A percentile compares a stretch with the other conserved stretches of the same genome.
Evolutionary conservation across 768 basidiomycete species (phyloP).

Genomic region (Rhodotorula diobovata): DNA sequence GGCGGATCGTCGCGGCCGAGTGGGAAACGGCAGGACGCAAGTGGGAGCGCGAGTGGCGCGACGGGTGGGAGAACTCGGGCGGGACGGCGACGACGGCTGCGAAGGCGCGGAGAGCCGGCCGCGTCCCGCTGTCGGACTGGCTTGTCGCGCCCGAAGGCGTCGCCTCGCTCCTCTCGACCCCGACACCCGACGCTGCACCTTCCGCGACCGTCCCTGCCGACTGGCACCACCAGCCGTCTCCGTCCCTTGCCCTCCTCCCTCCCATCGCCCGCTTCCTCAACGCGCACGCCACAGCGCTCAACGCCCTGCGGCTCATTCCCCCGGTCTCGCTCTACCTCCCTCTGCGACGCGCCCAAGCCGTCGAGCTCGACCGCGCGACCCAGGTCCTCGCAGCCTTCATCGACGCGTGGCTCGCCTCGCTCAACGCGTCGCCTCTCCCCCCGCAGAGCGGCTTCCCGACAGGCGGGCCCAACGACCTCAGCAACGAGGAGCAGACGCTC

Average conservation of each 20-base stretch:
- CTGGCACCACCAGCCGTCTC: conserved; percentile 27
- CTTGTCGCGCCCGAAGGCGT: conserved; percentile 35
- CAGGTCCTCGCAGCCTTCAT: conserved; percentile 35
- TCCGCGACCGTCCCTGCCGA: not conserved
- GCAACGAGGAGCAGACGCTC: conserved; percentile 6
- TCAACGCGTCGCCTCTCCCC: conserved; percentile 3
- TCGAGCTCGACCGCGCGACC: conserved; percentile 32
- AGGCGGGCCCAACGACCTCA: not conserved
- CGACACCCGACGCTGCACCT: not conserved
- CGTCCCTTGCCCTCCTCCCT: conserved; percentile 26
- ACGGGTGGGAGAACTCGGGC: conserved; percentile 28
- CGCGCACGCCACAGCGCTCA: conserved; percentile 31
- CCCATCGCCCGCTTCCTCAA: conserved; percentile 38
- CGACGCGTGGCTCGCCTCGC: conserved; percentile 29
- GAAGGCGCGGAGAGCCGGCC: not conserved
- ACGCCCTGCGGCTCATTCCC: conserved; percentile 35
- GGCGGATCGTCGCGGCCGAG: conserved; percentile 11
- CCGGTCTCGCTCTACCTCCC: conserved; percentile 9
- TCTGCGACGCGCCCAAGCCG: conserved; percentile 5
- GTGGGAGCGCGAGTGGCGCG: conserved; percentile 37
- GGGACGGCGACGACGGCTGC: not conserved
- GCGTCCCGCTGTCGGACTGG: conserved; percentile 27
- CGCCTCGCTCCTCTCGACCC: conserved; percentile 6
- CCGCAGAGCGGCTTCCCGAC: not conserved
- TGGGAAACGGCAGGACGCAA: conserved; percentile 18